These are phyloP conservation scores for Dendrobium nobile DNA, from an alignment of 106 monocot species.

Conservation along the genomic window DNA sequence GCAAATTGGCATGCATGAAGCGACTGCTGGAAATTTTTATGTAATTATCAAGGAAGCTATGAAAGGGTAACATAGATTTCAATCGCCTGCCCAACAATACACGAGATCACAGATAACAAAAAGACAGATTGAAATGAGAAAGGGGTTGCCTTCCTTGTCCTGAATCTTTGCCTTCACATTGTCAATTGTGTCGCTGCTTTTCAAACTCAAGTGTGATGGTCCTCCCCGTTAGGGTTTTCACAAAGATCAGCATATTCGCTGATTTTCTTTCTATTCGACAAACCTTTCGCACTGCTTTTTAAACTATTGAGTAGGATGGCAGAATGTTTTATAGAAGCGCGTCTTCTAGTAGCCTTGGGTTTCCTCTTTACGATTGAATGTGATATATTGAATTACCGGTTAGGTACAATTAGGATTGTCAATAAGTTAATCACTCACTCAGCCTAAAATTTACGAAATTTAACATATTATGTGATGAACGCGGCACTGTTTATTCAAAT, in stretches of 20 bases:
- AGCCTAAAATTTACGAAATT: too few species aligned
- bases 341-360: background rate
- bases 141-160: conserved; percentile 18
- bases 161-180: conserved; percentile 54
- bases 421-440: too few species aligned
- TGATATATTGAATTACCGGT: too few species aligned
- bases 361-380: background rate
- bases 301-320: too few species aligned
- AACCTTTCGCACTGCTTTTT: too few species aligned
- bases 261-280: background rate
- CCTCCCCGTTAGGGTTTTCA: conserved; percentile 58
- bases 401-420: too few species aligned
- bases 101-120: background rate
- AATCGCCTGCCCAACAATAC: background rate
- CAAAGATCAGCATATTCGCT: conserved; percentile 41
- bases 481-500: too few species aligned
- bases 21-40: background rate
- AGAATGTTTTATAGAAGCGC: background rate
- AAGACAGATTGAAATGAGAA: background rate
- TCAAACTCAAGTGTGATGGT: conserved; percentile 47
- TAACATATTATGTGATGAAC: too few species aligned
- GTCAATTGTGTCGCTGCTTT: conserved; percentile 46
- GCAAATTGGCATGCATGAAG: background rate
- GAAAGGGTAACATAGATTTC: background rate
- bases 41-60: background rate